These are phyloP conservation scores for Candida golubevii DNA, from an alignment of 805 yeast genomes.

Conservation along the genomic window DNA sequence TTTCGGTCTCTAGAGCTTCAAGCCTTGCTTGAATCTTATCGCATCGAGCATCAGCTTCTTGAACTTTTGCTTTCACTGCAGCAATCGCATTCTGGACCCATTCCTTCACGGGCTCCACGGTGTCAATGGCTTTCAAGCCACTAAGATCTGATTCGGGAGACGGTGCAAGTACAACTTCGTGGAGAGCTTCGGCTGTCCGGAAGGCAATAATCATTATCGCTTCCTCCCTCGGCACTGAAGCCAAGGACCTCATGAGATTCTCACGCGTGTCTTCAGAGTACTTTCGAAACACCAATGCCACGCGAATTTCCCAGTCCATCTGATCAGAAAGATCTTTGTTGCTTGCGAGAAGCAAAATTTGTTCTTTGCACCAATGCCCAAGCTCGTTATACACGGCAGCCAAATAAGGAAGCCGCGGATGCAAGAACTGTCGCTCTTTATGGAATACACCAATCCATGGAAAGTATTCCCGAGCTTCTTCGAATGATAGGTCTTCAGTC, in stretches of 20 bases:
- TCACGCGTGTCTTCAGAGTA: not conserved
- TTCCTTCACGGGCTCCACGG: not conserved
- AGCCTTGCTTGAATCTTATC: not conserved
- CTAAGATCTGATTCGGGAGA: constrained; percentile 1
- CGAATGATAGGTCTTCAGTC: not conserved
- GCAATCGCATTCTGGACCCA: not conserved
- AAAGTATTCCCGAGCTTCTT: constrained; percentile 3
- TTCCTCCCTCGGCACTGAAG: constrained; percentile 2
- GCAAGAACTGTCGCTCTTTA: not conserved
- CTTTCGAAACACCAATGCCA: constrained; percentile 1
- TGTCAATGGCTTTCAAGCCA: not conserved
- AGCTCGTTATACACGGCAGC: constrained; percentile 2
- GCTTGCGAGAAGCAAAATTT: constrained; percentile 4
- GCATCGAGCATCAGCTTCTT: not conserved
- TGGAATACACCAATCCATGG: constrained; percentile 9
- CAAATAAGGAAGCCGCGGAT: constrained; percentile 6
- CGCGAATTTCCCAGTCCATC: constrained; percentile 8
- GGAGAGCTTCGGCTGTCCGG: constrained; percentile 1
- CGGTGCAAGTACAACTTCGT: constrained; percentile 5
- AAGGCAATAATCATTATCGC: constrained; percentile 4
- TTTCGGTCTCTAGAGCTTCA: not conserved
- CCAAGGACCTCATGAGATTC: not conserved
- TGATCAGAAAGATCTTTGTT: constrained; percentile 3
- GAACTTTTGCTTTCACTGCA: not conserved
- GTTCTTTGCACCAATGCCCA: constrained; percentile 4